phyloP scores from a whole-genome alignment of 768 basidiomycete genomes.

The Kwoniella pini region DNA sequence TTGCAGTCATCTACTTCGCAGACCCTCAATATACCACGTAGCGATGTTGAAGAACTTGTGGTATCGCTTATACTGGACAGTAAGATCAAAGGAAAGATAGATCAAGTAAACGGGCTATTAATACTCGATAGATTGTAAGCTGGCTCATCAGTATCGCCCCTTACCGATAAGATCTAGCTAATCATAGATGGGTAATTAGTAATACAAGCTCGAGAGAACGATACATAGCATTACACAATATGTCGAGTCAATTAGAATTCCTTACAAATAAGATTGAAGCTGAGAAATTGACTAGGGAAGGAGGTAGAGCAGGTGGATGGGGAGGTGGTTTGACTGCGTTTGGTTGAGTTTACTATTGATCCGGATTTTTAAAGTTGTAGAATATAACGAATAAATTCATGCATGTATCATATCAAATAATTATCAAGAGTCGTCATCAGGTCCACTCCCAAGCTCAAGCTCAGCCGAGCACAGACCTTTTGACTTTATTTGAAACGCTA shows the following conservation, averaged over 20 bases:
- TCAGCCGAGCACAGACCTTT: neutral
- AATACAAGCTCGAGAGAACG: slow-evolving; percentile 15
- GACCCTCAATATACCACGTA: slow-evolving; percentile 93
- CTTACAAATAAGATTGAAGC: slow-evolving; percentile 16
- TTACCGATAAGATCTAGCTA: too few relatives aligned
- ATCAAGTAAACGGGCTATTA: slow-evolving; percentile 90
- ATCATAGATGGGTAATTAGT: too few relatives aligned
- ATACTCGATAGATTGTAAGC: slow-evolving; percentile 76
- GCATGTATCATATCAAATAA: slow-evolving; percentile 17
- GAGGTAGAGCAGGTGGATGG: slow-evolving; percentile 9
- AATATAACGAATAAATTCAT: slow-evolving; percentile 1
- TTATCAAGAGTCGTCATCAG: neutral
- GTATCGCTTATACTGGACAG: slow-evolving; percentile 92
- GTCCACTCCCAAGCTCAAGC: neutral
- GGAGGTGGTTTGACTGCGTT: slow-evolving; percentile 8
- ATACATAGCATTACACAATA: slow-evolving; percentile 15
- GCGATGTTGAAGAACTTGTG: slow-evolving; percentile 90
- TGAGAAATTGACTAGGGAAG: slow-evolving; percentile 23
- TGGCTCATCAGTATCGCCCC: too few relatives aligned
- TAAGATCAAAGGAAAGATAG: slow-evolving; percentile 94
- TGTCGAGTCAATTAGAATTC: slow-evolving; percentile 10
- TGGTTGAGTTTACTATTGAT: neutral
- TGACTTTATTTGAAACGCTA: neutral
- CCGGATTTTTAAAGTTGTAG: neutral
- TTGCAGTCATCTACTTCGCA: slow-evolving; percentile 49